Base-by-base conservation (phyloP, 139 green algal species). In the Yamagishiella unicocca region DNA sequence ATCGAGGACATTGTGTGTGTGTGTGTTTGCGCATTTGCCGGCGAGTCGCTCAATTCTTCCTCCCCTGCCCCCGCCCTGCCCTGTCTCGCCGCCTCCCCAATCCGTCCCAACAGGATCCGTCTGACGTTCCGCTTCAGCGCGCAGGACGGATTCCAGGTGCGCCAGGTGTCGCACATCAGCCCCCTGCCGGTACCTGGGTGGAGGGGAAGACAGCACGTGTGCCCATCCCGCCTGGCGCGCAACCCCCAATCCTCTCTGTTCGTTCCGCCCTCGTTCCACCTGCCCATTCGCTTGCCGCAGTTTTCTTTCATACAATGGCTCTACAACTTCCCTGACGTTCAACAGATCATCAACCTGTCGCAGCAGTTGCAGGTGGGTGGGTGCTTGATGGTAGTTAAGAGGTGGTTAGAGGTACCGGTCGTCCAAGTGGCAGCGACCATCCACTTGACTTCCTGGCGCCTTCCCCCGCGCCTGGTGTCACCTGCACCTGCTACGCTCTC, bases 121-220 rank as follows among this genome's bases (percentile, higher is more conserved):
- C 21, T 83, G 53, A 37, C 22, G 0, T 83, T 83, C 75, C 75
- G 75, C 31, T 83, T 83, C 53, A 38, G 22, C 5, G 31, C 50
- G 8, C 0, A 37, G 1, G 75, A 83, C 35, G 75, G 75, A 6
- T 82, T 82, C 74, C 74, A 82, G 74, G 74, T 82, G 72, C 24
- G 10, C 22, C 37, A 33, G 68, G 19, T 25, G 12, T 40, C 3
- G 35, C 70, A 38, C 35, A 21, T 75, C n/a, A 29, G 22, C n/a
- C n/a, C n/a, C n/a, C n/a, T n/a, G n/a, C n/a, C 40, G 61, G 8
- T 2, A n/a, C 27, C 14, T 38, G 61, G 61, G 61, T 25, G 61
- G 12, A 33, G 21, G 25, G 61, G 14, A n/a, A 38, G 27, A 70
- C 61, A 9, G n/a, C n/a, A n/a, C n/a, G n/a, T n/a, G n/a, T n/a